Conservation (phyloP, 352 stramenopile species). For the Globisporangium acanthophoron region DNA sequence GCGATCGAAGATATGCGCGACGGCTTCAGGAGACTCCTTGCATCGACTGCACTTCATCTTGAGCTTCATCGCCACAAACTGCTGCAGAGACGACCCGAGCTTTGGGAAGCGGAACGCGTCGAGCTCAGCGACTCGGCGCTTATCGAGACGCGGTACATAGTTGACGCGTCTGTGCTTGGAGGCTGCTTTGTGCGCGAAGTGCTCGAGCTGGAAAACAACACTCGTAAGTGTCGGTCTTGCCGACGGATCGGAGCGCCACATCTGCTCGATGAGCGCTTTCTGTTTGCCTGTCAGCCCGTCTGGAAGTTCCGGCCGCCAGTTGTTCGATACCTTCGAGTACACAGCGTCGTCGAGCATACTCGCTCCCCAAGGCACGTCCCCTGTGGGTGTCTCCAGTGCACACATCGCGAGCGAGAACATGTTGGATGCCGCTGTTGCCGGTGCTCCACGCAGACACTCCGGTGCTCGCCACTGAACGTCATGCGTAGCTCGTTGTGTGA, state of each 20-base stretch:
- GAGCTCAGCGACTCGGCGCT: neutral
- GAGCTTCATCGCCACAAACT: neutral
- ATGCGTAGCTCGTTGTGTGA: neutral
- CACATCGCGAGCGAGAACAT: slow-evolving; percentile 5
- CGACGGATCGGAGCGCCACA: neutral
- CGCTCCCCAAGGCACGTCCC: neutral
- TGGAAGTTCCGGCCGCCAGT: neutral
- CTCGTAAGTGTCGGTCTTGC: neutral
- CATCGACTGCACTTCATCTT: neutral
- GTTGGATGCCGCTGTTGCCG: neutral
- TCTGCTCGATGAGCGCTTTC: neutral
- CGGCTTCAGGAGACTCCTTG: neutral
- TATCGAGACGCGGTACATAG: neutral
- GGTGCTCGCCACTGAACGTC: slow-evolving; percentile 2
- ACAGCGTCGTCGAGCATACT: neutral
- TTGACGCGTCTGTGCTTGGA: neutral
- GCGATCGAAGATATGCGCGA: neutral
- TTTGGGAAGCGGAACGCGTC: neutral
- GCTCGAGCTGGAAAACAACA: neutral
- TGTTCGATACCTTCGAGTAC: neutral
- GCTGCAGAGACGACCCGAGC: neutral
- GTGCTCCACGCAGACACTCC: neutral
- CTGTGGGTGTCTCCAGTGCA: neutral
- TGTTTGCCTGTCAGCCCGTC: neutral
- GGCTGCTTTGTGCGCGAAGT: neutral